These are phyloP conservation scores for Lagenaria siceraria DNA, from an alignment of 306 rosid genomes.

Conservation along the genomic window DNA sequence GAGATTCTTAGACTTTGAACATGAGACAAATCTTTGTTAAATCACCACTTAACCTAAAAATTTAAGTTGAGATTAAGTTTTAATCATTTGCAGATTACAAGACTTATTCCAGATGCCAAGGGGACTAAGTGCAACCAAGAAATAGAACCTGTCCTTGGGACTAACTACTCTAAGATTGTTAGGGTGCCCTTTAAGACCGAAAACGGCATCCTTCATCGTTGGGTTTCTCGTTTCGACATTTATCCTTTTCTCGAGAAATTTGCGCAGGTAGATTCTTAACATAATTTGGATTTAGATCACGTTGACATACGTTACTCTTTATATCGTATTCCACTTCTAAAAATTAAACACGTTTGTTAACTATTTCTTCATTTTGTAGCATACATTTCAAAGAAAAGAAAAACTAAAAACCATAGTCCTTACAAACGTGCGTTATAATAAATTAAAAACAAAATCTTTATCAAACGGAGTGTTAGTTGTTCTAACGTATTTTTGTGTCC, in stretches of 20 bases:
- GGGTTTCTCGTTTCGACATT: conserved; percentile 92
- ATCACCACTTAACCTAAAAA: background rate
- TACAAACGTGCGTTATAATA: background rate
- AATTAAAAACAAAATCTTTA: background rate
- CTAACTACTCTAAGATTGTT: conserved; percentile 64
- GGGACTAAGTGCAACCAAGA: conserved; percentile 84
- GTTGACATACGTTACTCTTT: background rate
- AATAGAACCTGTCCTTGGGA: conserved; percentile 53
- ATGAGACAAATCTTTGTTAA: background rate
- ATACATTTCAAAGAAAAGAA: too few relatives aligned
- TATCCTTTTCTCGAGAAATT: conserved; percentile 83
- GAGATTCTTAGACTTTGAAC: background rate
- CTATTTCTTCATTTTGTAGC: background rate
- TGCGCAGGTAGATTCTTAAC: conserved; percentile 38
- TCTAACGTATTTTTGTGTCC: background rate
- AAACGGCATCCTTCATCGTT: conserved; percentile 41
- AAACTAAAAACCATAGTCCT: too few relatives aligned
- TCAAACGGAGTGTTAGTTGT: background rate
- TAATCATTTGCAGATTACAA: conserved; percentile 36
- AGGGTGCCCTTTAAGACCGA: conserved; percentile 73
- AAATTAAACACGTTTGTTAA: too few relatives aligned
- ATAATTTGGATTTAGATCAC: background rate
- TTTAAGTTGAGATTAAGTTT: background rate
- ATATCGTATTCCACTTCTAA: background rate
- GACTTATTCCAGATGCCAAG: conserved; percentile 77